Evolutionary conservation across 2,329 filamentous ascomycete genomes (phyloP).

Genomic region (Pseudopyrenochaeta lycopersici): DNA sequence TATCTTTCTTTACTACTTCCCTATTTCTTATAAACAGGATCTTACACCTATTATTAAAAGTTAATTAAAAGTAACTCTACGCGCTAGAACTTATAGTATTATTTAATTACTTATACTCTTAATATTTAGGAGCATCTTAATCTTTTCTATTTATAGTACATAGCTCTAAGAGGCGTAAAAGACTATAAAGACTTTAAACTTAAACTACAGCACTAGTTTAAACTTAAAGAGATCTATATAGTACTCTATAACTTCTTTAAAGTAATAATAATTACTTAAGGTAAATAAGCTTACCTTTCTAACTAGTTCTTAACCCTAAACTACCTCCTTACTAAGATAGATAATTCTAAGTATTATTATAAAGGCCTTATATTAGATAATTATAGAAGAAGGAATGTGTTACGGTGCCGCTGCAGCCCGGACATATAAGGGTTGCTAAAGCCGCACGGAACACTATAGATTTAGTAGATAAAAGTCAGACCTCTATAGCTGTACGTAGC

Average conservation of each 20-base stretch:
- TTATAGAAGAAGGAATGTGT: slow-evolving; percentile 2
- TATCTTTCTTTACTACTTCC: too few relatives aligned
- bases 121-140: slow-evolving; percentile 1
- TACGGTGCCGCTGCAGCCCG: too few relatives aligned
- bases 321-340: slow-evolving; percentile 1
- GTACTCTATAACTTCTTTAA: slow-evolving; percentile 4
- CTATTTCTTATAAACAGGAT: too few relatives aligned
- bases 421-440: too few relatives aligned
- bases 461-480: too few relatives aligned
- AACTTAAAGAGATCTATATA: slow-evolving; percentile 4
- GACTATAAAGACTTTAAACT: not conserved
- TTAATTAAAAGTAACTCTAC: too few relatives aligned
- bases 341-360: not conserved
- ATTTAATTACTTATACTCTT: not conserved
- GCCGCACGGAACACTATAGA: too few relatives aligned
- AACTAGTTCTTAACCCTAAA: not conserved
- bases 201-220: not conserved
- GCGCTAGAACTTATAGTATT: too few relatives aligned
- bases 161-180: slow-evolving; percentile 1
- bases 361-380: slow-evolving; percentile 1
- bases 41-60: too few relatives aligned
- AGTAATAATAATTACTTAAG: slow-evolving; percentile 1
- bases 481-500: too few relatives aligned
- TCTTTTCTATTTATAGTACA: not conserved
- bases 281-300: slow-evolving; percentile 3